A percentile compares a stretch with the other conserved stretches of the same genome.
These are phyloP conservation scores for Penicillium silybi DNA, from an alignment of 495 filamentous ascomycete species.

Conservation along the genomic window DNA sequence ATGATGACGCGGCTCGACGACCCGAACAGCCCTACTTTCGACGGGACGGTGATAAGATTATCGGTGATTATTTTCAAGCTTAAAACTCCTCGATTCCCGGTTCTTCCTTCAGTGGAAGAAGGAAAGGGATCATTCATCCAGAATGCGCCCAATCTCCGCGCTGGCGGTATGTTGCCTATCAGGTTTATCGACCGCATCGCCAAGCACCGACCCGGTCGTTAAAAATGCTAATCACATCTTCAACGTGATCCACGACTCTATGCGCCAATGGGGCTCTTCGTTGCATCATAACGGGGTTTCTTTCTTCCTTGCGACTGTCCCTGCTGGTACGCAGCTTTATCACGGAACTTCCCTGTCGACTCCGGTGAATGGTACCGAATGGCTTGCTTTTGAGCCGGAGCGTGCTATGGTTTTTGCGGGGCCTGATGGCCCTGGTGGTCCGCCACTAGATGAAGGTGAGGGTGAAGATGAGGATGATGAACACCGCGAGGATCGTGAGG, in stretches of 20 bases:
- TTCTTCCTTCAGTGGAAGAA: background rate
- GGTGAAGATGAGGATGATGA: background rate
- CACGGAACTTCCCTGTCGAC: slow-evolving; percentile 47
- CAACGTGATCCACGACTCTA: slow-evolving; percentile 62
- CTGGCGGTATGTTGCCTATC: slow-evolving; percentile 9
- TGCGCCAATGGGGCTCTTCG: slow-evolving; percentile 67
- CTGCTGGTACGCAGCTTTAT: slow-evolving; percentile 56
- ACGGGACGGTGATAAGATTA: slow-evolving; percentile 1
- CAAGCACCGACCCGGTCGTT: background rate
- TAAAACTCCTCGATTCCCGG: background rate
- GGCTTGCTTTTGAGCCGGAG: slow-evolving; percentile 69
- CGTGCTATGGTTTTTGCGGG: slow-evolving; percentile 56
- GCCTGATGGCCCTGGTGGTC: background rate
- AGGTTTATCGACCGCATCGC: slow-evolving; percentile 4
- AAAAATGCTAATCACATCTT: slow-evolving; percentile 59
- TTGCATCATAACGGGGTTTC: slow-evolving; percentile 69
- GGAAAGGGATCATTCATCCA: background rate
- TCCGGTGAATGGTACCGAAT: slow-evolving; percentile 52
- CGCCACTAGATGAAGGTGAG: background rate
- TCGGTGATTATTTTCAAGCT: background rate
- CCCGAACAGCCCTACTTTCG: background rate
- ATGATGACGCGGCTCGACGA: slow-evolving; percentile 12
- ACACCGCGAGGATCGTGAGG: slow-evolving; percentile 4
- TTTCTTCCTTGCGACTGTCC: slow-evolving; percentile 55
- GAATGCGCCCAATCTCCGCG: slow-evolving; percentile 11